These are phyloP conservation scores for Podila horticola DNA, from an alignment of 192 early-diverging fungal species.

Conservation along the genomic window DNA sequence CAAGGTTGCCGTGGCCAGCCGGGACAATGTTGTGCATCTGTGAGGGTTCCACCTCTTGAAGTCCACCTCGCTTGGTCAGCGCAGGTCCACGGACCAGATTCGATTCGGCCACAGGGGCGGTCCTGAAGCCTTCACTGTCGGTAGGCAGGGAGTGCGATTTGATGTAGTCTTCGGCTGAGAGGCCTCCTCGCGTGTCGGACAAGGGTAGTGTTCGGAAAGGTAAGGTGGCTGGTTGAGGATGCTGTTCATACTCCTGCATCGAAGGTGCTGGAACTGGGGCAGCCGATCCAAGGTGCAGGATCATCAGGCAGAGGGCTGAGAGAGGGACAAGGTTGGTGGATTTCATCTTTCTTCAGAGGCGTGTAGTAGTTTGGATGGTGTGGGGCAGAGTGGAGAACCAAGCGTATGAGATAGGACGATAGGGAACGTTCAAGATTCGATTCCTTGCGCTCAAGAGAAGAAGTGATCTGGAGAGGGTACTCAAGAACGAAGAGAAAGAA, in stretches of 20 bases:
- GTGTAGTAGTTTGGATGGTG: too few relatives aligned
- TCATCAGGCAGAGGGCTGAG: too few relatives aligned
- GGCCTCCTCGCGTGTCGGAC: not conserved
- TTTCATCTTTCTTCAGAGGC: too few relatives aligned
- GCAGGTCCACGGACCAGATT: not conserved
- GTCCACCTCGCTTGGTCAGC: not conserved
- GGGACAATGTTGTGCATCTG: not conserved
- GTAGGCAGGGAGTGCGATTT: not conserved
- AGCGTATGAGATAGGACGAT: too few relatives aligned
- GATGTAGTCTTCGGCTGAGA: slow-evolving; percentile 6
- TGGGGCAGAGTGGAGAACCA: too few relatives aligned
- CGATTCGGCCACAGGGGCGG: not conserved
- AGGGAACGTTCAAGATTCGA: too few relatives aligned
- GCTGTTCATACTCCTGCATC: too few relatives aligned
- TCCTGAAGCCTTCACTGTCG: not conserved
- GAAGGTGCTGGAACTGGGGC: too few relatives aligned
- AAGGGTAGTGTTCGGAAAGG: not conserved
- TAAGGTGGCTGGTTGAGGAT: too few relatives aligned
- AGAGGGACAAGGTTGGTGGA: too few relatives aligned
- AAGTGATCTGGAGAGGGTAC: not conserved
- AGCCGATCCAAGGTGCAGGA: too few relatives aligned
- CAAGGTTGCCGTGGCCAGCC: not conserved
- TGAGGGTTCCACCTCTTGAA: not conserved
- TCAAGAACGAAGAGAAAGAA: slow-evolving; percentile 1
- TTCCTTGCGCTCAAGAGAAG: not conserved